Evolutionary conservation across 768 basidiomycete genomes (phyloP), one percentile per base, ranked within the genome.

Genomic region (Suillus lakei): DNA sequence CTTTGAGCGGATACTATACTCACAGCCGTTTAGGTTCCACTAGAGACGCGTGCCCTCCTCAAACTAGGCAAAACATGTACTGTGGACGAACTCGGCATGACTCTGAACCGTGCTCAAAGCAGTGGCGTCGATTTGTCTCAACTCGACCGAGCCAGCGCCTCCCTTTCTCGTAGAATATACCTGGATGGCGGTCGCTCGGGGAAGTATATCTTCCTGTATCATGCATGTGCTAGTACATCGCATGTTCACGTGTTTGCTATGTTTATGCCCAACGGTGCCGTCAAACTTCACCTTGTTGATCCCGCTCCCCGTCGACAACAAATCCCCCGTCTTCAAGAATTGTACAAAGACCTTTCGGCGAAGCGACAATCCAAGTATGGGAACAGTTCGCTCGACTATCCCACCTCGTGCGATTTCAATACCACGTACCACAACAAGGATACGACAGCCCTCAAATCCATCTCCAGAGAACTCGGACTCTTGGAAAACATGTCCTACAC

Each of bases 231-330:
- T 13, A 85, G 86, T 61, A 90, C 83, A 55, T 86, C 87, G 0
- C 84, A 88, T 8, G 84, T 97, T 26, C 95, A 98, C 70, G 86
- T 98, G 21, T 96, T 97, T 71, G 91, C 91, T 0, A 81, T 98
- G 38, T 97, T 99, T 81, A 82, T 90, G 41, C 94, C 95, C 0
- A 80, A 75, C 34, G 90, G 90, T 0, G 67, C 78, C 12, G 89
- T 90, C 43, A 91, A 89, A 70, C 81, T 99, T 3, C 96, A 95
- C 74, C 80, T 98, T 60, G 96, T 99, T 63, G 98, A 99, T 75
- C 90, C 90, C 44, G 95, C 95, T 18, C 87, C 88, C n/a, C 88
- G 89, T 44, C 88, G 95, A 51, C 95, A 97, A 71, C 86, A 89
- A 6, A 88, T 98, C 36, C 82, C 88, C 6, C 89, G 88, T 54